A percentile compares a stretch with the other conserved stretches of the same genome.
phyloP scores from a whole-genome alignment of 495 filamentous ascomycete species.

The Trichoderma reesei region DNA sequence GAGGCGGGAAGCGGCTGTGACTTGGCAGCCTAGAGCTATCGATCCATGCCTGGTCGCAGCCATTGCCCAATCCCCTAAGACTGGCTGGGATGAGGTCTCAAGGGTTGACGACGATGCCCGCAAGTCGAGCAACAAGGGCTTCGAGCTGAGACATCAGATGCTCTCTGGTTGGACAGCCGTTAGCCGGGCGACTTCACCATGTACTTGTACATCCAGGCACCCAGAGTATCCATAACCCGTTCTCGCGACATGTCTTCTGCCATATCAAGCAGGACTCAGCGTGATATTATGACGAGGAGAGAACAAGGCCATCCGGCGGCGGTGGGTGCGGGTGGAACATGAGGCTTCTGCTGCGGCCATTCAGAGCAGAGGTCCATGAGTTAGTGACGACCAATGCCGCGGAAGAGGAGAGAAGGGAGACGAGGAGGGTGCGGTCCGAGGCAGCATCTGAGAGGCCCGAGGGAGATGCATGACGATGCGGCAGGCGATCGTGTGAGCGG shows the following conservation, averaged over 20 bases:
- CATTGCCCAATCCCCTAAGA: neutral
- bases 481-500: too few relatives aligned
- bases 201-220: too few relatives aligned
- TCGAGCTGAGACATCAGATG: neutral
- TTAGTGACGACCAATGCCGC: neutral
- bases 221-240: neutral
- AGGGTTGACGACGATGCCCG: neutral
- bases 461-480: too few relatives aligned
- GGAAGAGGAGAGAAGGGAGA: neutral
- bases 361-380: neutral
- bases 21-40: neutral
- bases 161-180: neutral
- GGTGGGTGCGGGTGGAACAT: slow-evolving; percentile 8
- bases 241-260: neutral
- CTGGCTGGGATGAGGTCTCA: neutral
- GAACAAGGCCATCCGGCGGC: neutral
- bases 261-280: too few relatives aligned
- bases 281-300: neutral
- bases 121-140: neutral
- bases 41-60: neutral
- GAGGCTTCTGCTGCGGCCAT: neutral
- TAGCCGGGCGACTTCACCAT: neutral
- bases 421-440: neutral
- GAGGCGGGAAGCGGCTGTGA: neutral
- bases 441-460: too few relatives aligned